A percentile compares a stretch with the other conserved stretches of the same genome.
phyloP scores from a whole-genome alignment of 2,329 filamentous ascomycete species.

The Diplodia corticola region DNA sequence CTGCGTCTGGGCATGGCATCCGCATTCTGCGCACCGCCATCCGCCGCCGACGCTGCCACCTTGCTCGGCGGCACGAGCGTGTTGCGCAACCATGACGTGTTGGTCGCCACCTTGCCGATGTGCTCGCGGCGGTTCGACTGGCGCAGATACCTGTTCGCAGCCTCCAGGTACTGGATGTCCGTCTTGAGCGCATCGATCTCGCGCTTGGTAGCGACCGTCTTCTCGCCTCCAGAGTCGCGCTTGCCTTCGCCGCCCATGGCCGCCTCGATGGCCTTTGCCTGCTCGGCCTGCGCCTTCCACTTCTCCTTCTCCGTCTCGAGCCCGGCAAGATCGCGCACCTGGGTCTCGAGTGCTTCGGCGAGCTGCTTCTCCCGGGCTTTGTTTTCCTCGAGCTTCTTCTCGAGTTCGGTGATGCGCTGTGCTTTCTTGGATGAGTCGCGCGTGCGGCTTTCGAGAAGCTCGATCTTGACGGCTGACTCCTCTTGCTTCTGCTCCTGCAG shows the following conservation, averaged over 20 bases:
- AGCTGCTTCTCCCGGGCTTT: constrained; percentile 20
- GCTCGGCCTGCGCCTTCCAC: constrained; percentile 18
- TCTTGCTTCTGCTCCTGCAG: constrained; percentile 74
- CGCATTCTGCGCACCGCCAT: not conserved
- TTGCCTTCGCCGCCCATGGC: constrained; percentile 12
- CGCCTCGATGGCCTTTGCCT: constrained; percentile 20
- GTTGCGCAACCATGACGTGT: constrained; percentile 12
- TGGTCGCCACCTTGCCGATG: not conserved
- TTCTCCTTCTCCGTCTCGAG: constrained; percentile 24
- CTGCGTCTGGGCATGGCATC: constrained; percentile 6
- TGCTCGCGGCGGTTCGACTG: constrained; percentile 17
- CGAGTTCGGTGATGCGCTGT: constrained; percentile 23
- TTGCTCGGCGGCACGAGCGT: constrained; percentile 9
- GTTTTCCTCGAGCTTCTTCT: constrained; percentile 19
- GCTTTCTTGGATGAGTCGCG: constrained; percentile 78
- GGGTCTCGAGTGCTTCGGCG: constrained; percentile 14
- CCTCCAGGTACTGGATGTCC: constrained; percentile 20
- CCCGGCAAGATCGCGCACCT: constrained; percentile 17
- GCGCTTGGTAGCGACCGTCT: constrained; percentile 23
- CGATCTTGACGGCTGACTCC: constrained; percentile 87
- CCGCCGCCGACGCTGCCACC: not conserved
- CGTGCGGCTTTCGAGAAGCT: constrained; percentile 86
- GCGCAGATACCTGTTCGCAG: constrained; percentile 21
- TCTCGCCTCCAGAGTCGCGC: constrained; percentile 18
- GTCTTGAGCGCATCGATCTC: constrained; percentile 22